Evolutionary conservation across 2,329 filamentous ascomycete species (phyloP).

Genomic region (Dactylellina parvicollis): DNA sequence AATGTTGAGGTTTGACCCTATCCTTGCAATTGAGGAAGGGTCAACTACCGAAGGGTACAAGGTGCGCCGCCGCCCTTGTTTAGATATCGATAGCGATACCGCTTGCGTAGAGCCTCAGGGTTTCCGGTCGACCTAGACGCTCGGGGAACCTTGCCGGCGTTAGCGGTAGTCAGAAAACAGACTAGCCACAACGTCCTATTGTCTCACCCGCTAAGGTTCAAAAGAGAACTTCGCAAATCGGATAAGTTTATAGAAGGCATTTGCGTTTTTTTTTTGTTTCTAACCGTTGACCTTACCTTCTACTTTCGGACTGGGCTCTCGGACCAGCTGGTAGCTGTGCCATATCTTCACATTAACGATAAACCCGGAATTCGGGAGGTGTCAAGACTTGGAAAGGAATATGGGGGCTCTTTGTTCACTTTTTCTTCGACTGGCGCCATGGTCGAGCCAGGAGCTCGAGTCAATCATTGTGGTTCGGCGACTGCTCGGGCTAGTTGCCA

Average conservation of each 20-base stretch:
- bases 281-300: neutral
- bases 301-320: neutral
- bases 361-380: constrained; percentile 21
- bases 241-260: constrained; percentile 1
- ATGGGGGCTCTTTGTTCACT: neutral
- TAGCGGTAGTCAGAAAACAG: neutral
- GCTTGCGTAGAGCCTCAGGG: constrained; percentile 35
- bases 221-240: neutral
- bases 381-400: neutral
- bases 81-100: constrained; percentile 43
- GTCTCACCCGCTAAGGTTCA: neutral
- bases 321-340: neutral
- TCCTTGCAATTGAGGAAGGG: constrained; percentile 3
- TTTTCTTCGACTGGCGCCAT: too few species aligned
- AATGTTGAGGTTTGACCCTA: neutral
- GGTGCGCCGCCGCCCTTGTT: neutral
- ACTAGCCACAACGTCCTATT: constrained; percentile 11
- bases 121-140: constrained; percentile 3
- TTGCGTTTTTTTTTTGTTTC: neutral
- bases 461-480: too few species aligned
- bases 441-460: too few species aligned
- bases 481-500: too few species aligned
- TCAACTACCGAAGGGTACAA: constrained; percentile 3
- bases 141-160: constrained; percentile 6
- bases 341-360: neutral